These are phyloP conservation scores for Penicillium verrucosum DNA, from an alignment of 2,329 filamentous ascomycete genomes.

Conservation along the genomic window DNA sequence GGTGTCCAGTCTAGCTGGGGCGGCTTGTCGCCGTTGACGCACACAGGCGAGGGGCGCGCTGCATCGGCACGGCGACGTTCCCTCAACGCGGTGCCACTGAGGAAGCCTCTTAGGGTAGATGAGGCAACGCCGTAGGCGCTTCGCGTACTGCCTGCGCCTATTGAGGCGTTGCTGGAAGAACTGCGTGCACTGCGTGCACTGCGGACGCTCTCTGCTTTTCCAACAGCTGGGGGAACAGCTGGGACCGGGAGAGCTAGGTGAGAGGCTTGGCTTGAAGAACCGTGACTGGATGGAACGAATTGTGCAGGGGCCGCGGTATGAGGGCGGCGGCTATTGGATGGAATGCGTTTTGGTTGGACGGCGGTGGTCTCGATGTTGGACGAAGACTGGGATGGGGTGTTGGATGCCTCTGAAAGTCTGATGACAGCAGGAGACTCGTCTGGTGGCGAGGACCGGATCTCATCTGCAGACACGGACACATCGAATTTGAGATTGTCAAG, in stretches of 20 bases:
- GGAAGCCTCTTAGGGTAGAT: conserved; percentile 37
- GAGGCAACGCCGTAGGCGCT: conserved; percentile 37
- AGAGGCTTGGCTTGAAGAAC: conserved; percentile 17
- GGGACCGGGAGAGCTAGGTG: conserved; percentile 34
- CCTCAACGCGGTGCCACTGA: conserved; percentile 29
- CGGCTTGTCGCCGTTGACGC: conserved; percentile 31
- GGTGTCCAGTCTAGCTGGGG: conserved; percentile 39
- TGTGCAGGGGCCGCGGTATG: conserved; percentile 28
- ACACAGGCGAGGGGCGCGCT: conserved; percentile 28
- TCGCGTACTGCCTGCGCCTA: conserved; percentile 35
- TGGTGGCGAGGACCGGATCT: conserved; percentile 23
- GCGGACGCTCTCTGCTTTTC: conserved; percentile 35
- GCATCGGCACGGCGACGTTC: conserved; percentile 31
- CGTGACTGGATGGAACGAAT: conserved; percentile 24
- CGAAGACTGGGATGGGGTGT: conserved; percentile 12
- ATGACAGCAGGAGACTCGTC: conserved; percentile 12
- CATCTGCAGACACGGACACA: conserved; percentile 30
- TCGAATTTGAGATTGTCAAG: conserved; percentile 39
- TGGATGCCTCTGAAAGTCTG: conserved; percentile 14
- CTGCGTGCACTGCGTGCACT: conserved; percentile 38
- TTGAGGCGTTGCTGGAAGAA: conserved; percentile 34
- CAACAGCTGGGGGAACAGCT: conserved; percentile 25
- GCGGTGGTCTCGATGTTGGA: conserved; percentile 9
- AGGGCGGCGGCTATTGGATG: conserved; percentile 20
- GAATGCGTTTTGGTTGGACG: conserved; percentile 19